Conservation (phyloP, 129 eudicot genomes). For the Flaveria ramosissima region DNA sequence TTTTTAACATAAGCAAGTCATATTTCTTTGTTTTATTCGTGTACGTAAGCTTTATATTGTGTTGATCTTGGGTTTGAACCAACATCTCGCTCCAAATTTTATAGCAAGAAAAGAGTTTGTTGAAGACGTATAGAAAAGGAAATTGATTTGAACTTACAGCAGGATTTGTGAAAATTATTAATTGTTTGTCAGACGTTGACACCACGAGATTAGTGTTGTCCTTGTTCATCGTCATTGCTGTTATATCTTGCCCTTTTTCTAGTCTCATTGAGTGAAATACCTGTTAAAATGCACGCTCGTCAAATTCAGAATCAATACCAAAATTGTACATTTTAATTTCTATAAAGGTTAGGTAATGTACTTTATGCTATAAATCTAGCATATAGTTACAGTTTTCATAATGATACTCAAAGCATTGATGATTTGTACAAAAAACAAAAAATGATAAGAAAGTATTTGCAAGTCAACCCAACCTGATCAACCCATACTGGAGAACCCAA, state of each 20-base stretch:
- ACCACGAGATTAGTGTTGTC: slow-evolving; percentile 88
- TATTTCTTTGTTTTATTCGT: too few relatives aligned
- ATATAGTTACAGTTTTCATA: not conserved
- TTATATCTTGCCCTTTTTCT: slow-evolving; percentile 66
- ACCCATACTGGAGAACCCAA: not conserved
- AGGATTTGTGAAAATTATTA: slow-evolving; percentile 89
- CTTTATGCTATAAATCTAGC: not conserved
- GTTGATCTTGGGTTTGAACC: too few relatives aligned
- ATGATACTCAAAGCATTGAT: not conserved
- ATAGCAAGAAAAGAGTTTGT: not conserved
- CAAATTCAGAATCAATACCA: not conserved
- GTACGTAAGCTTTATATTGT: too few relatives aligned
- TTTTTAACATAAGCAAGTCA: too few relatives aligned
- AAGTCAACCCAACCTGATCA: not conserved
- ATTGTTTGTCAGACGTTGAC: slow-evolving; percentile 72
- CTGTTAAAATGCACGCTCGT: slow-evolving; percentile 45
- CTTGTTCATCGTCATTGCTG: slow-evolving; percentile 68
- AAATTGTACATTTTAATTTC: not conserved
- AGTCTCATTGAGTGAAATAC: slow-evolving; percentile 60
- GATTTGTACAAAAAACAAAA: not conserved
- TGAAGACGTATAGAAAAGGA: not conserved
- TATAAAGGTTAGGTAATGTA: not conserved
- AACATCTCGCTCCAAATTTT: not conserved
- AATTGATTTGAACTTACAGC: slow-evolving; percentile 57
- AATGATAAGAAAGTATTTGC: not conserved